Evolutionary conservation across 805 yeast genomes (phyloP).

Genomic region (Teunomyces funiuensis): DNA sequence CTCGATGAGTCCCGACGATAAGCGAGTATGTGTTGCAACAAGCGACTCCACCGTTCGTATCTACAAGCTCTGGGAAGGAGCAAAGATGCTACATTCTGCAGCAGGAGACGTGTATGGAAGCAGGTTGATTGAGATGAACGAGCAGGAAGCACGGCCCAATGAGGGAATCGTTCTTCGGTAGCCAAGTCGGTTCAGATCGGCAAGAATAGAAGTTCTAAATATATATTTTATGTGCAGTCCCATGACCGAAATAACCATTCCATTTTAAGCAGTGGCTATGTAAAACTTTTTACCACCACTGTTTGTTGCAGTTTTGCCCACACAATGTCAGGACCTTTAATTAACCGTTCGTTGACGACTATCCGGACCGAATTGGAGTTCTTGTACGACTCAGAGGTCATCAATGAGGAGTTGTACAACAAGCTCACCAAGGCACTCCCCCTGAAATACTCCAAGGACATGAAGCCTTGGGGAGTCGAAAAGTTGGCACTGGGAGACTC

Average conservation of each 20-base stretch:
- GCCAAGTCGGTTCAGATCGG: neutral
- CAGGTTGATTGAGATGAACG: constrained; percentile 10
- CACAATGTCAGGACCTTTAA: constrained; percentile 52
- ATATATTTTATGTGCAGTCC: too few relatives aligned
- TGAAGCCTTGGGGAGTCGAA: constrained; percentile 47
- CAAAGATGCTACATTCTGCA: neutral
- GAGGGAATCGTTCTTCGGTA: neutral
- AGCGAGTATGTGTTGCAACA: constrained; percentile 67
- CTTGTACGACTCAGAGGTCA: constrained; percentile 69
- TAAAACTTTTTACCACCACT: neutral
- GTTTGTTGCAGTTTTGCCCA: neutral
- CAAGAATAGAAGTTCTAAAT: too few relatives aligned
- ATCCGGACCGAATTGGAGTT: constrained; percentile 80
- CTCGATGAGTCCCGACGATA: constrained; percentile 61
- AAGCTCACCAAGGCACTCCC: constrained; percentile 57
- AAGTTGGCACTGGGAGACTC: constrained; percentile 16
- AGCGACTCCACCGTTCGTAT: constrained; percentile 78
- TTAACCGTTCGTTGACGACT: constrained; percentile 77
- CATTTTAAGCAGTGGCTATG: neutral
- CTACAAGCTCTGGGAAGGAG: constrained; percentile 62
- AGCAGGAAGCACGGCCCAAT: constrained; percentile 9
- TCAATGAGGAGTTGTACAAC: constrained; percentile 54
- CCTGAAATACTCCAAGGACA: constrained; percentile 50
- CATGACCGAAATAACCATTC: too few relatives aligned
- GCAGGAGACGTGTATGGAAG: constrained; percentile 10